These are phyloP conservation scores for Rhynchosporium secalis DNA, from an alignment of 2,329 filamentous ascomycete species.

Conservation along the genomic window DNA sequence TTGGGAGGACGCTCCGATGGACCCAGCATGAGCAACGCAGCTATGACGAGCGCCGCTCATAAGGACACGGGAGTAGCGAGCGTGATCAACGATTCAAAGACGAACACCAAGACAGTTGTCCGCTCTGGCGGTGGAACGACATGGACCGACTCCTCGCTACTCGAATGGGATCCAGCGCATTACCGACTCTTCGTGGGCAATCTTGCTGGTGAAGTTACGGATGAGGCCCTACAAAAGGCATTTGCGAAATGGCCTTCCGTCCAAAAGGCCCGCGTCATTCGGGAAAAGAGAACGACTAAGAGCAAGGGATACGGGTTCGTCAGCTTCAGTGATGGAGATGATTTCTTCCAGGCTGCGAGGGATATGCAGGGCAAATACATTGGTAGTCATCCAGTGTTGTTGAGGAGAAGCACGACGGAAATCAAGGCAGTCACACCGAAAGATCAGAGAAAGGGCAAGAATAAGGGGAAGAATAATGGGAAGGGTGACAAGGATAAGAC, in stretches of 20 bases:
- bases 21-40: slow-evolving; percentile 84
- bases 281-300: slow-evolving; percentile 95
- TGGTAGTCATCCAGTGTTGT: slow-evolving; percentile 87
- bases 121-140: slow-evolving; percentile 87
- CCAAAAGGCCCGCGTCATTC: slow-evolving; percentile 88
- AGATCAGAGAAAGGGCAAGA: slow-evolving; percentile 55
- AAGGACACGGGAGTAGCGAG: slow-evolving; percentile 48
- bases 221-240: slow-evolving; percentile 91
- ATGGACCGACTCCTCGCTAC: slow-evolving; percentile 84
- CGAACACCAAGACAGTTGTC: slow-evolving; percentile 82
- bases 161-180: slow-evolving; percentile 95
- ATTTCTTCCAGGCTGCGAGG: slow-evolving; percentile 93
- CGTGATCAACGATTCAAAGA: slow-evolving; percentile 44
- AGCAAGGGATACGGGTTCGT: slow-evolving; percentile 97
- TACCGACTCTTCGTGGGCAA: slow-evolving; percentile 96
- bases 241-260: slow-evolving; percentile 86
- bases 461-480: slow-evolving; percentile 44
- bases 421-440: slow-evolving; percentile 75
- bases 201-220: slow-evolving; percentile 93
- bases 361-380: slow-evolving; percentile 99
- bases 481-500: slow-evolving; percentile 42
- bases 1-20: slow-evolving; percentile 38
- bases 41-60: slow-evolving; percentile 46
- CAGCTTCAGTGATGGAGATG: slow-evolving; percentile 90
- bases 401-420: slow-evolving; percentile 88